Conservation (phyloP, 2,329 filamentous ascomycete species). For the Fusarium azukiicola region DNA sequence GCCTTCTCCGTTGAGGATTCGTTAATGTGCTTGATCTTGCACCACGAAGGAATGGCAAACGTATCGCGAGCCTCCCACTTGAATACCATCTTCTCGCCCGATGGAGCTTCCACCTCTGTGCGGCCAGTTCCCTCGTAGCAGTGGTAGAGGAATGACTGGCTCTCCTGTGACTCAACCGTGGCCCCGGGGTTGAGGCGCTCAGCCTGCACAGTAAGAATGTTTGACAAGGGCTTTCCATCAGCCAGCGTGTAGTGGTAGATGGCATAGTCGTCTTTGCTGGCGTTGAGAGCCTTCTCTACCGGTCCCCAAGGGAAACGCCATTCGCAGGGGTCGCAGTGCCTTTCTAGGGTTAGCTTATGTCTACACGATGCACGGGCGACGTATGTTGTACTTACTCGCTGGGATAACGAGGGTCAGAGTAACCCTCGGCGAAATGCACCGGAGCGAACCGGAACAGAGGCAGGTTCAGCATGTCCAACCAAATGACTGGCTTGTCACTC, state of each 20-base stretch:
- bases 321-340: constrained; percentile 60
- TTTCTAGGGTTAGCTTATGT: neutral
- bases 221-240: constrained; percentile 61
- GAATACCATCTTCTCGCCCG: constrained; percentile 59
- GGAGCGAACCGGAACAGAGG: constrained; percentile 73
- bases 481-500: constrained; percentile 74
- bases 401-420: constrained; percentile 70
- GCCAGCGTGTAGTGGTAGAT: constrained; percentile 62
- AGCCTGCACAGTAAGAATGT: constrained; percentile 70
- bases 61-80: constrained; percentile 72
- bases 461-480: constrained; percentile 78
- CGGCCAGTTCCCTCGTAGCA: constrained; percentile 71
- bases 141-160: constrained; percentile 74
- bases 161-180: constrained; percentile 66
- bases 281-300: constrained; percentile 66
- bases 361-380: neutral
- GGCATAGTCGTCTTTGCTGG: constrained; percentile 50
- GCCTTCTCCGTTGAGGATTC: constrained; percentile 52
- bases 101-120: constrained; percentile 62
- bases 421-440: constrained; percentile 77
- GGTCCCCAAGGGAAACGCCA: constrained; percentile 69
- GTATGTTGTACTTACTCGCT: constrained; percentile 58
- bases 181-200: constrained; percentile 67
- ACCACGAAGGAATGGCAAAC: constrained; percentile 76
- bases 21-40: constrained; percentile 69